Conservation (phyloP, 345 rosid species). For the Iberis pinnata region DNA sequence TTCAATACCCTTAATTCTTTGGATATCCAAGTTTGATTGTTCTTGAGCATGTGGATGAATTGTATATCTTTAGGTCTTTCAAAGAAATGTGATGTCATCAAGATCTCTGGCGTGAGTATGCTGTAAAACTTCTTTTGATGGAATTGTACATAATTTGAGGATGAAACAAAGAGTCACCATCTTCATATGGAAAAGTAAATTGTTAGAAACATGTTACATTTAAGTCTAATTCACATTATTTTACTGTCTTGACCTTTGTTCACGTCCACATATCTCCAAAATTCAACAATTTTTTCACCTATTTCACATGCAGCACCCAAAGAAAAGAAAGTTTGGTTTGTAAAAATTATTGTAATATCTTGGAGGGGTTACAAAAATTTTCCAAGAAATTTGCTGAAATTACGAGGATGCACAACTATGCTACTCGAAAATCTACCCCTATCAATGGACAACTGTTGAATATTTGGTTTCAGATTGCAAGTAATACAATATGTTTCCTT, state of each 20-base stretch:
- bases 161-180: no score
- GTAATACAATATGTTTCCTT: conserved; percentile 78
- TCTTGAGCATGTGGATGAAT: conserved; percentile 17
- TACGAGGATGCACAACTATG: conserved; percentile 78
- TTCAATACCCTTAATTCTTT: conserved; percentile 50
- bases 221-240: conserved; percentile 3
- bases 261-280: conserved; percentile 83
- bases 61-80: conserved; percentile 69
- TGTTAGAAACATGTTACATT: conserved; percentile 16
- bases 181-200: conserved; percentile 36
- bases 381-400: conserved; percentile 70
- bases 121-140: conserved; percentile 80
- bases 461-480: conserved; percentile 79
- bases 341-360: conserved; percentile 86
- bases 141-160: conserved; percentile 96
- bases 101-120: conserved; percentile 76
- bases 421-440: conserved; percentile 60
- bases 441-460: conserved; percentile 84
- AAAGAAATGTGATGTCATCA: conserved; percentile 79
- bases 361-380: conserved; percentile 96
- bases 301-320: no score
- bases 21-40: conserved; percentile 43
- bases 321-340: conserved; percentile 59
- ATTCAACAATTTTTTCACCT: conserved; percentile 94
- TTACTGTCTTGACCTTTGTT: conserved; percentile 77